Evolutionary conservation across 2,329 filamentous ascomycete species (phyloP), one percentile per base, ranked within the genome.

Genomic region (Grosmannia penicillata): DNA sequence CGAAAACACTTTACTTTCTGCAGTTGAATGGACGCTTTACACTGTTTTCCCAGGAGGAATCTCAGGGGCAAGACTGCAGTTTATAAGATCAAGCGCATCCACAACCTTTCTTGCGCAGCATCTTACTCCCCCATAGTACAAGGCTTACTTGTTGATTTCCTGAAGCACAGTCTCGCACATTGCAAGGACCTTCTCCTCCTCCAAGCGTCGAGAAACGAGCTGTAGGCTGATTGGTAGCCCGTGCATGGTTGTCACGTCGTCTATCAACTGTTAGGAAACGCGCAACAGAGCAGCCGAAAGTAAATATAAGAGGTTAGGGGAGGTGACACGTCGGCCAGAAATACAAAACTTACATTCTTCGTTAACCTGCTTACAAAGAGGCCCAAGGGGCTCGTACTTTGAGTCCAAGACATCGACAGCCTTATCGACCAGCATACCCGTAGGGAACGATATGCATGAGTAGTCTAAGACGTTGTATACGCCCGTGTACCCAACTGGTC

Each of bases 381-480:
- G 49, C 2, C 59, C 56, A 9, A 66, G 41, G 0, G 60, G 56
- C 38, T 49, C 38, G 8, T 60, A 60, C 0, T 37, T 36, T 1
- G 53, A 40, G 3, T 47, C 51, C 0, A 52, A 38, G 4, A 45
- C 37, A 34, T 69, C 65, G 8, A 62, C 35, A 2, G 47, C 44
- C 40, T 59, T 56, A 38, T 68, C 61, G 1, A 59, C 65, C 0
- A 22, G 44, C 11, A 65, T 10, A 0, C 62, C 61, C 0, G 63
- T 63, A 0, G 64, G 59, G 41, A 69, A 68, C 0, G 65, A 66
- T 1, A 69, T 53, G 37, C 56, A 57, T 0, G 64, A 53, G 40
- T 68, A 67, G 47, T 69, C 65, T 2, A 69, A 46, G 1, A 69
- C 55, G 33, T 69, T 69, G 47, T 53, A 68, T 0, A 68, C 63